Conservation (phyloP, 805 yeast genomes). For the Saturnispora bothae region DNA sequence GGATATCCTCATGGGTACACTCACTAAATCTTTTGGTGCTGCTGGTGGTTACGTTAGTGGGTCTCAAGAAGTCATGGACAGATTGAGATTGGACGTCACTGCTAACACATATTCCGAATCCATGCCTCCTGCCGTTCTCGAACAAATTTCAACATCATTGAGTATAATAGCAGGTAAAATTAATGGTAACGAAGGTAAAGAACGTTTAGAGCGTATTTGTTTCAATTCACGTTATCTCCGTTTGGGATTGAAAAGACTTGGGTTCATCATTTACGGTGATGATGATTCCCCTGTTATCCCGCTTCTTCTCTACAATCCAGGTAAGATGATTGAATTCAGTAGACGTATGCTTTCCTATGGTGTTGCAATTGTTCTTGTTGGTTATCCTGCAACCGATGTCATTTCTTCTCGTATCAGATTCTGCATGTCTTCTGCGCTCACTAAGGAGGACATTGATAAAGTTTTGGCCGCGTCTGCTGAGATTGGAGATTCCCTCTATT, state of each 20-base stretch:
- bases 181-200: constrained; percentile 87
- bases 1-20: constrained; percentile 93
- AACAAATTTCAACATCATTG: constrained; percentile 76
- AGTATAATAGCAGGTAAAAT: constrained; percentile 70
- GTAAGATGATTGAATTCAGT: constrained; percentile 89
- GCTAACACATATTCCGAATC: constrained; percentile 75
- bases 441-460: constrained; percentile 87
- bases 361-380: constrained; percentile 92
- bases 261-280: constrained; percentile 88
- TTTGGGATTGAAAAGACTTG: constrained; percentile 81
- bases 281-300: constrained; percentile 98
- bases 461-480: constrained; percentile 60
- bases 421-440: constrained; percentile 85
- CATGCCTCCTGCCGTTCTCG: constrained; percentile 82
- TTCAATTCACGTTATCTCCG: constrained; percentile 92
- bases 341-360: constrained; percentile 68
- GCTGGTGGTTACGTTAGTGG: constrained; percentile 98
- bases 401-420: constrained; percentile 83
- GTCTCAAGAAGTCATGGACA: constrained; percentile 54
- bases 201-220: constrained; percentile 85
- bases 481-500: constrained; percentile 63
- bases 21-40: constrained; percentile 96
- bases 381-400: constrained; percentile 95
- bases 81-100: constrained; percentile 61
- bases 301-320: constrained; percentile 73